Base-by-base conservation (phyloP, 176 grass and related monocot species). In the Phyllostachys edulis region DNA sequence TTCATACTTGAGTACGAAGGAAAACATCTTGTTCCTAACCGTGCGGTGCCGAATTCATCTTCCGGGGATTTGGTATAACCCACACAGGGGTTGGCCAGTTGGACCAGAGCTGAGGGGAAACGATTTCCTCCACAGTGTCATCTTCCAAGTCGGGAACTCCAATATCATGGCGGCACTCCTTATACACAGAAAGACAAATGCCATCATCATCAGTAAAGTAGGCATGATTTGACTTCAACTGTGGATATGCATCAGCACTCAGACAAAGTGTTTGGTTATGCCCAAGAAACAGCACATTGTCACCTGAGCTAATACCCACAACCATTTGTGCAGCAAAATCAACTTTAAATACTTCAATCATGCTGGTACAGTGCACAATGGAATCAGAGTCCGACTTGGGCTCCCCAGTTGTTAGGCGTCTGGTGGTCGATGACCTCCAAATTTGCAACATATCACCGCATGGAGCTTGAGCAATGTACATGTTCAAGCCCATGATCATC, bases 21-120 rank as follows among this genome's bases (percentile, higher is more conserved):
- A 13, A 47, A 47, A 14, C 46, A 47, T 47, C 46, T 47, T 47
- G 12, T 12, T 9, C 12, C 54, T 57, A 57, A 57, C n/a, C 0
- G 15, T 6, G 47, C 16, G 27, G 10, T 3, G 27, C 7, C 17
- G 5, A 38, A 52, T 9, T 51, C 44, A 67, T 38, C 27, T 17
- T 80, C 5, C 62, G 47, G 12, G 45, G 77, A 67, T 67, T 80
- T 80, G 45, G 77, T 47, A 80, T 14, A 27, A 80, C 6, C 77
- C 62, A 80, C 27, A 67, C 29, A 16, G 78, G 63, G 27, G 27
- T 37, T 17, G 78, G 45, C 45, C 49, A 81, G 65, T 69, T 56
- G 34, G 65, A 81, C 79, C 65, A 69, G 69, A 69, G 2, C 47
- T 27, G 49, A 69, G 64, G 79, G 2, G 65, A 69, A 29, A 11